Conservation (phyloP, 176 grass and related monocot genomes). For the Lolium perenne region DNA sequence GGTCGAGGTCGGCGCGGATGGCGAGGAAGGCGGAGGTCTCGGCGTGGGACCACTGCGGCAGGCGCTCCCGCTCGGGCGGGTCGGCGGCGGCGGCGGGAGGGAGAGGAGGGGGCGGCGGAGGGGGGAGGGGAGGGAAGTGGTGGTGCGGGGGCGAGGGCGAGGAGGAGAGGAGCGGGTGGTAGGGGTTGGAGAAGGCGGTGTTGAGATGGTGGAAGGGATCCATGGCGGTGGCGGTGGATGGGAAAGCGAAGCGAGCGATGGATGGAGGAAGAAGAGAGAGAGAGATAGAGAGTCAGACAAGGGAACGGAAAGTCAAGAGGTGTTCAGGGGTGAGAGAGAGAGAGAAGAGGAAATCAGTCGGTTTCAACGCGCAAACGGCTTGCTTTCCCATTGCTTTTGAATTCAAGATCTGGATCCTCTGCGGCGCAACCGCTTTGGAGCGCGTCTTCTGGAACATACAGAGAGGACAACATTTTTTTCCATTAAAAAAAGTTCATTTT, state of each 20-base stretch:
- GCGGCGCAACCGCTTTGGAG: neutral
- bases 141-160: conserved; percentile 38
- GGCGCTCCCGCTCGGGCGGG: conserved; percentile 64
- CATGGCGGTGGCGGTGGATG: conserved; percentile 45
- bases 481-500: neutral
- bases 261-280: neutral
- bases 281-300: neutral
- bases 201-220: conserved; percentile 83
- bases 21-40: conserved; percentile 82
- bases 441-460: neutral
- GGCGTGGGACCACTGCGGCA: conserved; percentile 86
- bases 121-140: neutral
- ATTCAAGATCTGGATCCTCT: conserved; percentile 58
- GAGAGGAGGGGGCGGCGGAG: neutral
- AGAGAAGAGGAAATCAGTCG: conserved; percentile 26
- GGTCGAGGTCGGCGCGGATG: conserved; percentile 81
- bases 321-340: neutral
- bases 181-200: conserved; percentile 64
- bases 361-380: conserved; percentile 91
- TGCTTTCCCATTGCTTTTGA: conserved; percentile 83
- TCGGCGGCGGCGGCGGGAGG: neutral
- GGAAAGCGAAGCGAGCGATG: conserved; percentile 30
- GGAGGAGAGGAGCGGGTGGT: conserved; percentile 52
- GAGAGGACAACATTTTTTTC: neutral
- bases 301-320: conserved; percentile 39